Base-by-base conservation (phyloP, 2,329 filamentous ascomycete species). In the Aotearoamyces nothofagi region DNA sequence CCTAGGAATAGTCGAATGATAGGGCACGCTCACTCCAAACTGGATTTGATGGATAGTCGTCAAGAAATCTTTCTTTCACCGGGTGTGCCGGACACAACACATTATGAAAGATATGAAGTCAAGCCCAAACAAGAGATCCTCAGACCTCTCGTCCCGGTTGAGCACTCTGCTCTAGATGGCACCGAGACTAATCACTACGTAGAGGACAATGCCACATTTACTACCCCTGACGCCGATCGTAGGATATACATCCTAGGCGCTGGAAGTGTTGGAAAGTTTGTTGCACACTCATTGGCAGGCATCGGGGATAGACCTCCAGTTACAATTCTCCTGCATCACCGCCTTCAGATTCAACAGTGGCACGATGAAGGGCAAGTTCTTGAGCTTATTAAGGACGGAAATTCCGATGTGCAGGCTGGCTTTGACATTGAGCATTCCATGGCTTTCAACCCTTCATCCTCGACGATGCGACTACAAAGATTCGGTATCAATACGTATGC, bases 221-320 rank as follows among this genome's bases (percentile, higher is more conserved):
- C n/a, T n/a, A n/a, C n/a, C n/a, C n/a, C n/a, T n/a, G n/a, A n/a
- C n/a, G n/a, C n/a, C n/a, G n/a, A 13, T 24, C 33, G 47, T 34
- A 54, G 60, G 40, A 62, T 78, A 43, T 60, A 79, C 41, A 61
- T 84, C 9, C 45, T 81, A 12, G 78, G 78, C 10, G 55, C 68
- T 17, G 74, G 69, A 24, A 67, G 64, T 40, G 57, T 77, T 23
- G 77, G 76, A 15, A 67, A 61, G 35, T 67, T 78, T 35, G 54
- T 82, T 28, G 74, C 75, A 9, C 72, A 81, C 49, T 64, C 69
- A 15, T 51, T 84, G 22, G 62, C 66, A 17, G 57, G 60, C 5
- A 53, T 71, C 10, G 58, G 61, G 6, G 57, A 66, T 32, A 62
- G 70, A 10, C 74, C 75, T 11, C 67, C 72, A 0, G 56, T 80